Evolutionary conservation across 331 rosid species (phyloP), one percentile per base, ranked within the genome.

Genomic region (Acacia pycnantha): DNA sequence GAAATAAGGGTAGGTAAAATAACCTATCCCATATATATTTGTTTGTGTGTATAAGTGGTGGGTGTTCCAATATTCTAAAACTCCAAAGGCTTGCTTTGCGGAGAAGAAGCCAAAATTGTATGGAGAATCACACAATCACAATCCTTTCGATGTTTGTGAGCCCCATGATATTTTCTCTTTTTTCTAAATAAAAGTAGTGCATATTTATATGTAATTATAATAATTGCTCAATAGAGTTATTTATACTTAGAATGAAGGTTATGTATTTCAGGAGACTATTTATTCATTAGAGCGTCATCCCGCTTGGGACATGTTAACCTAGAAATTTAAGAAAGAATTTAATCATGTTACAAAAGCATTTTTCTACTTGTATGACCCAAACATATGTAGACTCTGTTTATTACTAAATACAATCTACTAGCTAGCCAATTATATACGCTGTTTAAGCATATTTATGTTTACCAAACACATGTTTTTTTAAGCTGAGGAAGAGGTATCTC

Each of bases 41-140:
- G n/a, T n/a, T n/a, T n/a, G n/a, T n/a, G n/a, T n/a, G n/a, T n/a
- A 19, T 19, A 16, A 19, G 61, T 53, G 61, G 61, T 11, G 61
- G n/a, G 22, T 19, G 10, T 53, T 53, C 61, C 24, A 53, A 19
- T 47, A 47, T 53, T 53, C 41, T 33, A 40, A 19, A 37, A 21
- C 43, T 67, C 47, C 51, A 21, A 69, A 69, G 31, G 50, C 29
- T 37, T 69, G 73, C 73, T 37, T 69, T 37, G 51, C 18, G 29
- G 51, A 40, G 73, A 69, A 69, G 73, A 21, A 37, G 73, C 73
- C 73, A 40, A 69, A 69, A 19, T 69, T 69, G 18, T 21, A 37
- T 69, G 73, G 51, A 69, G 46, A 69, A 69, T 40, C 73, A 19
- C 73, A 40, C 31, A 19, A 19, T 53, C 59, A 53, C 24, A 19